Percentiles rank a stretch among this genome's conserved stretches.
phyloP scores from a whole-genome alignment of 352 stramenopile genomes.

The Pythium folliculosum region DNA sequence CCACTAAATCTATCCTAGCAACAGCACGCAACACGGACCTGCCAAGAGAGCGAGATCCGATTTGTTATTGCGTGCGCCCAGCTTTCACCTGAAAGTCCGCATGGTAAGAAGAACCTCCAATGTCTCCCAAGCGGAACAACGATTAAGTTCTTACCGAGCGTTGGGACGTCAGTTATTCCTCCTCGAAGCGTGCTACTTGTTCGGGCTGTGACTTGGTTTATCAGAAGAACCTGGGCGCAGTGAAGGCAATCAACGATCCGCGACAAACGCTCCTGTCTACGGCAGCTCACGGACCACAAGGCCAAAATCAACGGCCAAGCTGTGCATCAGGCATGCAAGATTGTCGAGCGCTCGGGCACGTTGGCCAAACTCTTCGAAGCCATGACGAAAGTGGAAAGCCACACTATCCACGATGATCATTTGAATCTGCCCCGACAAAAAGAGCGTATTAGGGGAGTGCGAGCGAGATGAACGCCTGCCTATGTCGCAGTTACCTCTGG shows the following conservation, averaged over 20 bases:
- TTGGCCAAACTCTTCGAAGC: slow-evolving; percentile 72
- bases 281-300: slow-evolving; percentile 40
- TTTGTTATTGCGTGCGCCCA: slow-evolving; percentile 72
- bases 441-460: no score
- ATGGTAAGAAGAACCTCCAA: not conserved
- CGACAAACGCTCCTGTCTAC: not conserved
- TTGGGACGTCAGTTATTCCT: slow-evolving; percentile 24
- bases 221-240: slow-evolving; percentile 62
- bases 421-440: slow-evolving; percentile 51
- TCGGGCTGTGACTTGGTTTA: slow-evolving; percentile 78
- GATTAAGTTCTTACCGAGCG: slow-evolving; percentile 35
- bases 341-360: slow-evolving; percentile 69
- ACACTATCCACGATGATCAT: slow-evolving; percentile 93
- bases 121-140: no score
- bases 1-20: no score
- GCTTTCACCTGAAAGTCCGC: slow-evolving; percentile 46
- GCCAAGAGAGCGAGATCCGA: slow-evolving; percentile 63
- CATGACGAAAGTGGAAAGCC: slow-evolving; percentile 93
- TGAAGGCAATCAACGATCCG: not conserved
- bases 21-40: no score
- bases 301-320: slow-evolving; percentile 46
- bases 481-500: slow-evolving; percentile 30
- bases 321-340: slow-evolving; percentile 71
- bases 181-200: slow-evolving; percentile 14
- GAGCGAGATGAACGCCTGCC: not conserved